Evolutionary conservation across 2,329 filamentous ascomycete genomes (phyloP).

Genomic region (Xylariaceae sp.): DNA sequence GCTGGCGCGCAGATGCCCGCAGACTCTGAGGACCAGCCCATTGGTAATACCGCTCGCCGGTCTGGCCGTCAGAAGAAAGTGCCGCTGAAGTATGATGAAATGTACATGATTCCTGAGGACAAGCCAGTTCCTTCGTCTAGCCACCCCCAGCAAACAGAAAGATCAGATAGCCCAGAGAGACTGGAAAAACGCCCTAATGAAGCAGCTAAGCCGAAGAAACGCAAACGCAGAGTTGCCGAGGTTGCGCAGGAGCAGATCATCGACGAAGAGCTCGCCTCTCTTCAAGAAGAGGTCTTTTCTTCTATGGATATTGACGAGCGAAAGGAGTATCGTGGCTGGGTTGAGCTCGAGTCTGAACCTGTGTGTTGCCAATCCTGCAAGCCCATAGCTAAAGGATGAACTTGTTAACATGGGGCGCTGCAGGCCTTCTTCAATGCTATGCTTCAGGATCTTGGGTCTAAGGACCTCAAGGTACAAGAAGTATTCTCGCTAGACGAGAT

Average conservation of each 20-base stretch:
- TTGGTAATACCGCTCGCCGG: slow-evolving; percentile 14
- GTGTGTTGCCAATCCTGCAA: slow-evolving; percentile 41
- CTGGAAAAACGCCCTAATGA: slow-evolving; percentile 11
- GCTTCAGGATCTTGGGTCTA: slow-evolving; percentile 70
- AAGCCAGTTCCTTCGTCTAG: not conserved
- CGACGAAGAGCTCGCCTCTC: slow-evolving; percentile 30
- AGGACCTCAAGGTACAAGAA: slow-evolving; percentile 68
- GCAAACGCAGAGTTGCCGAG: slow-evolving; percentile 42
- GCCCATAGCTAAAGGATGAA: slow-evolving; percentile 14
- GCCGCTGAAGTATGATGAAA: slow-evolving; percentile 22
- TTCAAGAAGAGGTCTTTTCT: slow-evolving; percentile 42
- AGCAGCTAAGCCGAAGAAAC: slow-evolving; percentile 26
- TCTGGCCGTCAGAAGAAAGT: slow-evolving; percentile 22
- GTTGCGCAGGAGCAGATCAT: slow-evolving; percentile 29
- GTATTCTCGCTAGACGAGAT: slow-evolving; percentile 66
- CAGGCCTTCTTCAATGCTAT: slow-evolving; percentile 84
- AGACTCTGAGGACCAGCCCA: slow-evolving; percentile 4
- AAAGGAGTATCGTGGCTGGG: slow-evolving; percentile 64
- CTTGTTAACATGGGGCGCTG: not conserved
- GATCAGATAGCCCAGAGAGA: too few species aligned
- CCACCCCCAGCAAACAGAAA: not conserved
- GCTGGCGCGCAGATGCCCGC: not conserved
- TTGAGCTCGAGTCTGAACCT: slow-evolving; percentile 85
- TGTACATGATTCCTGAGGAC: slow-evolving; percentile 16
- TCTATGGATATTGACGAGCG: slow-evolving; percentile 48